Percentiles rank a stretch among this genome's conserved stretches.
These are phyloP conservation scores for Boletus tomentosulus DNA, from an alignment of 768 basidiomycete species.

Conservation along the genomic window DNA sequence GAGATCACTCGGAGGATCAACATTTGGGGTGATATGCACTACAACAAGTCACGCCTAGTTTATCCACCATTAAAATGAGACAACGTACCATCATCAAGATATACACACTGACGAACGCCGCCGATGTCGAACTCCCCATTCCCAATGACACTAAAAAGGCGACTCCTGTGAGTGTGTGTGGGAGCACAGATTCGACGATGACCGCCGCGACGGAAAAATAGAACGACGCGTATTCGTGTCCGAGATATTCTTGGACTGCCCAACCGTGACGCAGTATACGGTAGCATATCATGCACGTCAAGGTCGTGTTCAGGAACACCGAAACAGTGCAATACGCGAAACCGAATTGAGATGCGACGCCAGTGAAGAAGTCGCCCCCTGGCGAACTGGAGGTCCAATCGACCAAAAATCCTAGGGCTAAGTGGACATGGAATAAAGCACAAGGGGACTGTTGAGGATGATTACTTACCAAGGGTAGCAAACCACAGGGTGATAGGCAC, in stretches of 20 bases:
- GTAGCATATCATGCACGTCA: slow-evolving; percentile 24
- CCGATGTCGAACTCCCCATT: slow-evolving; percentile 9
- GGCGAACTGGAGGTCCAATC: slow-evolving; percentile 13
- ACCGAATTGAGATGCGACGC: slow-evolving; percentile 6
- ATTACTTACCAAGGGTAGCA: slow-evolving; percentile 16
- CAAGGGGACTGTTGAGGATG: background rate
- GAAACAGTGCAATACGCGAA: slow-evolving; percentile 17
- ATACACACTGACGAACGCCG: slow-evolving; percentile 11
- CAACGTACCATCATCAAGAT: slow-evolving; percentile 19
- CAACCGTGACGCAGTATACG: slow-evolving; percentile 10
- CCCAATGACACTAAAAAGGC: slow-evolving; percentile 22
- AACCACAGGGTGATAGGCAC: slow-evolving; percentile 23
- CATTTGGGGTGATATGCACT: slow-evolving; percentile 29
- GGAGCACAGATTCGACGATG: slow-evolving; percentile 23
- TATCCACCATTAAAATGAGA: background rate
- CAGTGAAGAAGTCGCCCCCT: slow-evolving; percentile 14
- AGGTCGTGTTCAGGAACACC: slow-evolving; percentile 11
- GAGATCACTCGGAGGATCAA: slow-evolving; percentile 23
- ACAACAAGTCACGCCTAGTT: background rate
- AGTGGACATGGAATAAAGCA: background rate
- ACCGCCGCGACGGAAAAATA: slow-evolving; percentile 14
- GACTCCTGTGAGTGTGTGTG: slow-evolving; percentile 22
- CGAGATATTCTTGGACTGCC: slow-evolving; percentile 8
- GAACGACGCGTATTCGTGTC: slow-evolving; percentile 10
- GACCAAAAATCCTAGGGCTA: slow-evolving; percentile 18